These are phyloP conservation scores for Euryodendron excelsum DNA, from an alignment of 148 eudicot species.

Conservation along the genomic window DNA sequence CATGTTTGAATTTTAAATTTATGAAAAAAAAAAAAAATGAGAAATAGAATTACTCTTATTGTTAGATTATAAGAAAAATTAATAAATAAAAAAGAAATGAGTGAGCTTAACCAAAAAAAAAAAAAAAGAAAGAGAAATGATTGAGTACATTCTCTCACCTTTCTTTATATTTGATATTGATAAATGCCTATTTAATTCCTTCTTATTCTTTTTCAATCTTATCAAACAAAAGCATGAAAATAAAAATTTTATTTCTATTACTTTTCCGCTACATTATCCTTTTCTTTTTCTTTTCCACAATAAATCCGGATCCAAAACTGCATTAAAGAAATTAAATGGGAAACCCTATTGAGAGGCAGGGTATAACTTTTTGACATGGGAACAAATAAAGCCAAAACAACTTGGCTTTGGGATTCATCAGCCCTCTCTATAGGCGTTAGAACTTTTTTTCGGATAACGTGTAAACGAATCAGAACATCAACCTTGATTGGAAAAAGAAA, in stretches of 20 bases:
- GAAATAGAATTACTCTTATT: too few species aligned
- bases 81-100: too few species aligned
- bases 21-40: too few species aligned
- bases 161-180: background rate
- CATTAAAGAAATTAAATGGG: too few species aligned
- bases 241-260: too few species aligned
- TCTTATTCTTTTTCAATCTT: background rate
- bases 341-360: background rate
- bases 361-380: background rate
- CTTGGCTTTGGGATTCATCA: background rate
- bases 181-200: too few species aligned
- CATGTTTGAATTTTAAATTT: too few species aligned
- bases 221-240: background rate
- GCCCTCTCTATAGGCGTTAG: background rate
- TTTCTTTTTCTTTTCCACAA: background rate
- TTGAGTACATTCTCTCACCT: too few species aligned
- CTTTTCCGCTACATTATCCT: background rate
- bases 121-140: background rate
- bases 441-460: background rate
- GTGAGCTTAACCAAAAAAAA: too few species aligned
- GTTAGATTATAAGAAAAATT: too few species aligned
- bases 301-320: background rate
- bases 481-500: background rate
- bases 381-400: background rate
- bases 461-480: background rate